Percentiles rank a stretch among this genome's conserved stretches.
phyloP scores from a whole-genome alignment of 495 filamentous ascomycete species.

The Copromyces sp. region DNA sequence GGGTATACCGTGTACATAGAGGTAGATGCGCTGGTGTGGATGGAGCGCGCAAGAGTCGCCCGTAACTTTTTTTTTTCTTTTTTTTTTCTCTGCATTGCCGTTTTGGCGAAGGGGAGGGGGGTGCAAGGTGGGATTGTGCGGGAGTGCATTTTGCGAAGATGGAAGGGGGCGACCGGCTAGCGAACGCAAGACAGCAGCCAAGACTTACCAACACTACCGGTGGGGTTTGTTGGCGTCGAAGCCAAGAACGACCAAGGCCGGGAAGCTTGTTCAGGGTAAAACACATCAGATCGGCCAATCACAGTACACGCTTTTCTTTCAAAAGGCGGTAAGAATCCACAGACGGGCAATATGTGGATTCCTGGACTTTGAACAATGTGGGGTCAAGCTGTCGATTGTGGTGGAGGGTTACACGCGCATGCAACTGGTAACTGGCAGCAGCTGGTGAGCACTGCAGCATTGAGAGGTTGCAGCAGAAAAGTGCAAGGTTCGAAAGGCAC shows the following conservation, averaged over 20 bases:
- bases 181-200: constrained; percentile 14
- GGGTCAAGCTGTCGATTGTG: background rate
- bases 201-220: constrained; percentile 4
- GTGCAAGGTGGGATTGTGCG: constrained; percentile 10
- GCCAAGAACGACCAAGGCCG: background rate
- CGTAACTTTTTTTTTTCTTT: background rate
- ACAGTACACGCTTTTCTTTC: constrained; percentile 4
- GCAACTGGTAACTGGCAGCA: constrained; percentile 3
- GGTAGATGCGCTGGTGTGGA: background rate
- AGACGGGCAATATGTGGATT: background rate
- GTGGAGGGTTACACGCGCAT: constrained; percentile 2
- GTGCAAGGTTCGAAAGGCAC: background rate
- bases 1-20: background rate
- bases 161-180: constrained; percentile 20
- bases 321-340: constrained; percentile 25
- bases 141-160: constrained; percentile 16
- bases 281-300: background rate
- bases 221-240: background rate
- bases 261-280: constrained; percentile 7
- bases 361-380: background rate
- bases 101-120: constrained; percentile 12
- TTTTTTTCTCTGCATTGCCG: constrained; percentile 4
- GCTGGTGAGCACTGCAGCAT: background rate
- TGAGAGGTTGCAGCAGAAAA: background rate
- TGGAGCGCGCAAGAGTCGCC: background rate